Evolutionary conservation across 2,329 filamentous ascomycete species (phyloP), one percentile per base, ranked within the genome.

Genomic region (Dactylonectria macrodidyma): DNA sequence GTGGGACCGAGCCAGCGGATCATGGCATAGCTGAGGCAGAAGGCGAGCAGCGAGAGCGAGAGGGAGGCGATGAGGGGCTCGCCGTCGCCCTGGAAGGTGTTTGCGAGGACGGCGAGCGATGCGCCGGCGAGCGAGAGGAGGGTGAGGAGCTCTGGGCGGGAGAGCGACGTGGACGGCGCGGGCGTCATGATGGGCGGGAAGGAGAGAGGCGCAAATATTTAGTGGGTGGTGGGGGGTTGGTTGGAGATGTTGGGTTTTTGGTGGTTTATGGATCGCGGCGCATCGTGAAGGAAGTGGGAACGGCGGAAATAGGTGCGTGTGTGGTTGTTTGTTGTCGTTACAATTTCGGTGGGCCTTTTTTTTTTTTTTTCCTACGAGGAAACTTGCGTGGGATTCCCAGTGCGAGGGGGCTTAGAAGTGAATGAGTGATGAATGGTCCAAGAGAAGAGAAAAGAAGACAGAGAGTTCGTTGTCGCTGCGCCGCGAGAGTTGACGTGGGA

Each of bases 1-100:
- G 93, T 92, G 63, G 93, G 91, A 1, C 95, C 95, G 6, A 98
- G 92, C 95, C 95, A 98, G 84, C 93, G 88, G 81, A 98, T 95
- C 84, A 98, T 89, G 76, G 93, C 90, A 81, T 93, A 98, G 68
- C 91, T 91, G 55, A 92, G 90, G 4, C 91, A 87, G 79, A 97
- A 99, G 41, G 93, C 95, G 72, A 97, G 86, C 24, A 92, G 89
- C 77, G 94, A 96, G 75, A 98, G 92, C 16, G 95, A 94, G 64
- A 97, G 85, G 1, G 94, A 97, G 10, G 95, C 95, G 73, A 97
- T 87, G 75, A 99, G 88, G 44, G 96, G 95, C 75, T 96, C 94
- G 72, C 95, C 95, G 81, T 97, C 93, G 73, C 90, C 93, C 67
- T 91, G 89, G 78, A 98, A 92, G 46, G 94, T 94, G 80, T 95